These are phyloP conservation scores for Rhizopus microsporus DNA, from an alignment of 371 early-diverging fungal species.

Conservation along the genomic window DNA sequence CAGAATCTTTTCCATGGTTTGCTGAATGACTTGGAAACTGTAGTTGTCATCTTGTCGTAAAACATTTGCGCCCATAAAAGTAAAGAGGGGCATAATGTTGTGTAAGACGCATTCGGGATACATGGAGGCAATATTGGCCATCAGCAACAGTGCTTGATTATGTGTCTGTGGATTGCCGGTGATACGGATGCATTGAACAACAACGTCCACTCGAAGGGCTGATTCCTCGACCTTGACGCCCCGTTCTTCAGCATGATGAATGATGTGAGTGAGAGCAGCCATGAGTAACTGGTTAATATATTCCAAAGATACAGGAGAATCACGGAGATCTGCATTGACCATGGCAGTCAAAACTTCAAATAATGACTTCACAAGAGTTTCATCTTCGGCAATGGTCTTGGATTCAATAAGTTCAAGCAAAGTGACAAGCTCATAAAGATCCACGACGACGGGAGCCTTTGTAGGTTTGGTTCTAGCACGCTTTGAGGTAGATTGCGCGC, in stretches of 20 bases:
- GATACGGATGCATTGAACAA: constrained; percentile 88
- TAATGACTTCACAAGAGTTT: constrained; percentile 62
- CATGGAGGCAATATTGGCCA: constrained; percentile 85
- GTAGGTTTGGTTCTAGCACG: constrained; percentile 31
- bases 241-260: constrained; percentile 58
- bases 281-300: constrained; percentile 89
- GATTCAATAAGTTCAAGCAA: constrained; percentile 74
- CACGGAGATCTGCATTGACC: constrained; percentile 57
- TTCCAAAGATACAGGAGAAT: constrained; percentile 71
- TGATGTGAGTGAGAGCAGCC: constrained; percentile 66
- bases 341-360: constrained; percentile 77
- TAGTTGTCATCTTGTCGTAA: constrained; percentile 94
- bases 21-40: constrained; percentile 93
- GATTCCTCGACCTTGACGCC: constrained; percentile 46
- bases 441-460: constrained; percentile 17
- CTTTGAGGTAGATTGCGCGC: constrained; percentile 26
- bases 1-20: constrained; percentile 84
- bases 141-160: constrained; percentile 83
- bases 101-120: constrained; percentile 86
- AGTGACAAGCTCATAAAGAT: constrained; percentile 62
- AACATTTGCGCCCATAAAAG: constrained; percentile 97
- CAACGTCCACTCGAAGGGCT: constrained; percentile 75
- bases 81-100: constrained; percentile 95
- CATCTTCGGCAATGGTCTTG: constrained; percentile 50
- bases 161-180: constrained; percentile 96